Conservation (phyloP, 2,329 filamentous ascomycete genomes). For the Penicillium oxalicum region DNA sequence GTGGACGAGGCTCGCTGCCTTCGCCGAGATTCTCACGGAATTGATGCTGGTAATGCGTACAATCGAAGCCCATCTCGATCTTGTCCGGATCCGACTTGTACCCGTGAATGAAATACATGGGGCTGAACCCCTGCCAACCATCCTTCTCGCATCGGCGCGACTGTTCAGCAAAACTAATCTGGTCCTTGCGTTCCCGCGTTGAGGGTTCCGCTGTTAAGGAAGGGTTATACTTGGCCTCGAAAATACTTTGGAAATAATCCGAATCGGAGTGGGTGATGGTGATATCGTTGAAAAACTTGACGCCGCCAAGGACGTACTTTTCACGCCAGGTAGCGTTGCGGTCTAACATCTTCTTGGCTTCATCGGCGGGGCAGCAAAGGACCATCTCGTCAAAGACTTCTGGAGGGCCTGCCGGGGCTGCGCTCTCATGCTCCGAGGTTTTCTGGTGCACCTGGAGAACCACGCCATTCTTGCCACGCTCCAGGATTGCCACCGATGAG, state of each 20-base stretch:
- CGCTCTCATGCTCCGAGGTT: conserved; percentile 6
- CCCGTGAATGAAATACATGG: conserved; percentile 57
- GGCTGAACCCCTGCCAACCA: conserved; percentile 45
- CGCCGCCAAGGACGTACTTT: conserved; percentile 62
- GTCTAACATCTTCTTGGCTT: conserved; percentile 50
- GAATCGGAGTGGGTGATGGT: conserved; percentile 56
- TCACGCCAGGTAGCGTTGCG: conserved; percentile 55
- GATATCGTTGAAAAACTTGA: conserved; percentile 58
- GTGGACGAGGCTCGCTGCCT: conserved; percentile 30
- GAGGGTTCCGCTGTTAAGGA: conserved; percentile 45
- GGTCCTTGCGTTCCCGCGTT: conserved; percentile 41
- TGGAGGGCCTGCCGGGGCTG: conserved; percentile 21
- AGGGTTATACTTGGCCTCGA: conserved; percentile 49
- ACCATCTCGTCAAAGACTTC: conserved; percentile 55
- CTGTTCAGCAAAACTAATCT: conserved; percentile 45
- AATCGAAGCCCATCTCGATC: conserved; percentile 63
- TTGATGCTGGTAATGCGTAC: conserved; percentile 69
- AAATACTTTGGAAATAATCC: conserved; percentile 53
- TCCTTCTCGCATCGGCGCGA: conserved; percentile 26
- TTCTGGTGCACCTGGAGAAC: conserved; percentile 33
- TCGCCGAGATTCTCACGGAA: conserved; percentile 46
- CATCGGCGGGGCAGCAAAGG: conserved; percentile 52
- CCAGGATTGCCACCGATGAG: conserved; percentile 35
- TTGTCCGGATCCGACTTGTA: conserved; percentile 50
- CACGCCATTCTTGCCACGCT: conserved; percentile 48